Evolutionary conservation across 768 basidiomycete genomes (phyloP).

Genomic region (Mrakia blollopis): DNA sequence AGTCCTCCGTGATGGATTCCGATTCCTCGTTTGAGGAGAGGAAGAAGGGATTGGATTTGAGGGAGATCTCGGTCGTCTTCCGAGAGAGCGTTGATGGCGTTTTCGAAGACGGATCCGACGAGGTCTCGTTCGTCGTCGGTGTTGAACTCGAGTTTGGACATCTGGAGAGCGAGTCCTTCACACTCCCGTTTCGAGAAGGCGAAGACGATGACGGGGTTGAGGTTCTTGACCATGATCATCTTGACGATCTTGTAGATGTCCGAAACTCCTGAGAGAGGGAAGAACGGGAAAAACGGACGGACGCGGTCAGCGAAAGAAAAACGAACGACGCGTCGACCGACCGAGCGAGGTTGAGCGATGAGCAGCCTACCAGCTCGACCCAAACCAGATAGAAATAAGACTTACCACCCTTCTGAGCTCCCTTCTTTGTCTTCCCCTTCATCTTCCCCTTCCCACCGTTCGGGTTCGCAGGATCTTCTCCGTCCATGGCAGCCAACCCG

Average conservation of each 20-base stretch:
- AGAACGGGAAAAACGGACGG: neutral
- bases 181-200: conserved; percentile 98
- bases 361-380: neutral
- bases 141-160: conserved; percentile 96
- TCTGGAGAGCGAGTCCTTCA: conserved; percentile 79
- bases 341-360: neutral
- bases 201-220: conserved; percentile 97
- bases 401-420: conserved; percentile 73
- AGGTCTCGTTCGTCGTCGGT: conserved; percentile 83
- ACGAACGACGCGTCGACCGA: neutral
- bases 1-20: conserved; percentile 98
- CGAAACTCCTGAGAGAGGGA: conserved; percentile 58
- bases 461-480: conserved; percentile 58
- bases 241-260: conserved; percentile 97
- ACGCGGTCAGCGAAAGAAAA: neutral
- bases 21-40: conserved; percentile 87
- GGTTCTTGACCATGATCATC: conserved; percentile 97
- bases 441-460: conserved; percentile 38
- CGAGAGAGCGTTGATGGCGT: conserved; percentile 83
- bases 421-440: conserved; percentile 88
- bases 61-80: conserved; percentile 80
- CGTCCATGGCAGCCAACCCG: conserved; percentile 71
- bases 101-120: conserved; percentile 82
- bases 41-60: conserved; percentile 86
- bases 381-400: conserved; percentile 32